Base-by-base conservation (phyloP, 2,329 filamentous ascomycete genomes). In the Lecanicillium sp. region DNA sequence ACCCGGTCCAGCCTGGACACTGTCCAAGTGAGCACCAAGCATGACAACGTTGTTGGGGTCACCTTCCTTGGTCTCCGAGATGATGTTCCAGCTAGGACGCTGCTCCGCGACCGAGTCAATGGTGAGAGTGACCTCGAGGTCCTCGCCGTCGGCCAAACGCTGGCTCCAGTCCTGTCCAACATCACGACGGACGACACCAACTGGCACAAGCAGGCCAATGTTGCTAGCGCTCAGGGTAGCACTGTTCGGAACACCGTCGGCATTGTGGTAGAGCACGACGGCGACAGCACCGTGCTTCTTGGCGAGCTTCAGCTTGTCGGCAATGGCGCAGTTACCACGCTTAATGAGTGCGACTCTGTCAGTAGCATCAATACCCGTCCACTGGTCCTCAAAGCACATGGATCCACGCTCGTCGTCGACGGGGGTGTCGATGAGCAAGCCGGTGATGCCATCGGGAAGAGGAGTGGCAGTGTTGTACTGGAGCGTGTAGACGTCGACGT, bases 181-280 rank as follows among this genome's bases (percentile, higher is more conserved):
- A 32, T 60, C 62, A 1, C 52, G 48, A 5, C 54, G 47, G 25
- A 66, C 55, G 1, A 63, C 54, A 8, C 53, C 63, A 5, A 61
- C 56, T 9, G 64, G 59, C 9, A 59, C 52, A 4, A 64, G 49
- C 14, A 51, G 47, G 7, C 54, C 53, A 19, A 56, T 44, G 48
- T 60, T 63, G 46, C 58, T 57, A 1, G 60, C 61, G 14, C 70
- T 66, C 3, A 83, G 63, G 0, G 75, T 80, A 7, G 73, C 77
- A 17, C 62, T 58, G 2, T 67, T 54, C 4, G 62, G 37, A 9
- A 51, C 45, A 1, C 73, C 75, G 0, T 67, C 58, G 3, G 58
- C 63, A 45, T 82, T 78, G 65, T 84, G 75, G 58, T 78, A 81
- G 42, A 83, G 63, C 35, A 83, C 58, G 1, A 71, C 62, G 28